phyloP scores from a whole-genome alignment of 2,329 filamentous ascomycete species.

The Tolypocladium endophyticum region DNA sequence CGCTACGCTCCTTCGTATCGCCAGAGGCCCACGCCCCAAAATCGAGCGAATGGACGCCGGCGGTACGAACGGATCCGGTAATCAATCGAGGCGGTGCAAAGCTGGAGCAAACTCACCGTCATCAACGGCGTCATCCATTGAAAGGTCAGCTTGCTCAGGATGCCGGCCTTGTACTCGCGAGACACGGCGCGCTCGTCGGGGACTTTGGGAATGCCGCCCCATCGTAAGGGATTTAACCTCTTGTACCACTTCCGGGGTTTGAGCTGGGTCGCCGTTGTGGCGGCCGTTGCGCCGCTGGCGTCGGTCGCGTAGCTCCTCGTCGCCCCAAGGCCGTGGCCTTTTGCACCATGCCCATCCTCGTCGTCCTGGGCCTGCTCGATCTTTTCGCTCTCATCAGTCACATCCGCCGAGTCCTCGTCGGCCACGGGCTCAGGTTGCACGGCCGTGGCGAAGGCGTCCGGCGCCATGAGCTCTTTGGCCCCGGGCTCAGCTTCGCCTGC shows the following conservation, averaged over 20 bases:
- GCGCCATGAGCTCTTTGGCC: slow-evolving; percentile 14
- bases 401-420: slow-evolving; percentile 5
- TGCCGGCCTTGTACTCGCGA: slow-evolving; percentile 61
- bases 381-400: slow-evolving; percentile 5
- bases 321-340: slow-evolving; percentile 7
- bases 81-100: background rate
- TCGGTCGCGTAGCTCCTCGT: slow-evolving; percentile 45
- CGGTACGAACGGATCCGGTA: background rate
- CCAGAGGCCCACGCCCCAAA: background rate
- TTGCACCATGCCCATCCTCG: background rate
- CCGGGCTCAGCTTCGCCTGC: slow-evolving; percentile 10
- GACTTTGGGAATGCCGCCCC: slow-evolving; percentile 45
- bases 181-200: slow-evolving; percentile 44
- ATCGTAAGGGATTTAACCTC: slow-evolving; percentile 49
- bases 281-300: slow-evolving; percentile 36
- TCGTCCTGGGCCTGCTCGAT: background rate
- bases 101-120: slow-evolving; percentile 40
- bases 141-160: slow-evolving; percentile 70
- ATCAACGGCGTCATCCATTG: slow-evolving; percentile 88
- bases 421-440: slow-evolving; percentile 11
- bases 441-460: slow-evolving; percentile 17
- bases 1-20: background rate
- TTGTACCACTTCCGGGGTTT: slow-evolving; percentile 44
- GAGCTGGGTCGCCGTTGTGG: slow-evolving; percentile 19
- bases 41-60: background rate